Base-by-base conservation (phyloP, 331 rosid genomes). In the Rhamnella rubrinervis region DNA sequence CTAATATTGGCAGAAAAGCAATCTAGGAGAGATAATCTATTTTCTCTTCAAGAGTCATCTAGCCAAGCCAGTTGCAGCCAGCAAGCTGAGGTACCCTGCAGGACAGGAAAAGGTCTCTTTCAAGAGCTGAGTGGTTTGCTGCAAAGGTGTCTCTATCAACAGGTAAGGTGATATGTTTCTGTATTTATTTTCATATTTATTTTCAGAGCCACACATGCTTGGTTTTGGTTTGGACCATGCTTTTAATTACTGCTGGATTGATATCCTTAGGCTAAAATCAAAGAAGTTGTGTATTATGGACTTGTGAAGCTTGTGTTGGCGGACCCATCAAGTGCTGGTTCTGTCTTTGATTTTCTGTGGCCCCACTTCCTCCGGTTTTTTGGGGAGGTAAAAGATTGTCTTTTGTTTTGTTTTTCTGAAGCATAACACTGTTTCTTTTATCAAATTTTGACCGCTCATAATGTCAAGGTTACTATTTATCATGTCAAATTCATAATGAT, bases 1-100 rank as follows among this genome's bases (percentile, higher is more conserved):
- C 76, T 81, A 18, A 77, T 81, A 57, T 52, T 76, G 25, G 72
- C 62, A 35, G 85, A 81, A 68, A 81, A 73, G 72, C 75, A 77
- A 72, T 77, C 76, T 20, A 77, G 52, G 73, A 75, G 50, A 68
- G 73, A 77, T 35, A 75, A 68, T 10, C 35, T 46, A 16, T 63
- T 67, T 55, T 53, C 81, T 57, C 68, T 72, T 59, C 82, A 81
- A 72, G 82, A 81, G 67, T 81, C 85, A 21, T 59, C 85, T 31
- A 81, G 82, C 79, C 85, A 81, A 69, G 85, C 85, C 65, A 73
- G 82, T 49, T 57, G 73, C 59, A 81, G 85, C 75, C 85, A 81
- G 68, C 73, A 76, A 68, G 74, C 79, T 72, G 73, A 72, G 74
- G 59, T 51, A 26, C 58, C 44, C 40, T 52, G 52, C 61, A 51